Conservation (phyloP, 148 eudicot genomes). For the Heliosperma pusillum region DNA sequence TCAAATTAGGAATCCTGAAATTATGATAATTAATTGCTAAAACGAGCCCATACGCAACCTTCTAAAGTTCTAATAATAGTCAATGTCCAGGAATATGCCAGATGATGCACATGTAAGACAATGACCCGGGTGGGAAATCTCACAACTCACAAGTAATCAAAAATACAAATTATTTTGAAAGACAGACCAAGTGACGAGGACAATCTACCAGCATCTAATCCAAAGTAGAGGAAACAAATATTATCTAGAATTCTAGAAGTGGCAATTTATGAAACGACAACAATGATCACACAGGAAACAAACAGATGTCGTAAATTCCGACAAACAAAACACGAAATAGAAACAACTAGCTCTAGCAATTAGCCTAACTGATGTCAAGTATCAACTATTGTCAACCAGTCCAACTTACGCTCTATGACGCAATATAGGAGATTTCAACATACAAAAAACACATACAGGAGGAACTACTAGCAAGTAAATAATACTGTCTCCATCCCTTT, state of each 20-base stretch:
- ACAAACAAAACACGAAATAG: background rate
- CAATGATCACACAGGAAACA: background rate
- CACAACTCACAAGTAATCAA: slow-evolving; percentile 9
- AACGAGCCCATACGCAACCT: background rate
- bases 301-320: background rate
- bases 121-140: slow-evolving; percentile 7
- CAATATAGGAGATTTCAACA: background rate
- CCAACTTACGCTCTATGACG: background rate
- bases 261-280: background rate
- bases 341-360: background rate
- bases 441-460: background rate
- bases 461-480: background rate
- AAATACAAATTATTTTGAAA: background rate
- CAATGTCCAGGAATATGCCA: background rate
- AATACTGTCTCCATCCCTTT: background rate
- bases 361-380: background rate
- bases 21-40: background rate
- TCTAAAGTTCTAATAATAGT: background rate
- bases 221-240: background rate
- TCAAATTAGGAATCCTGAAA: background rate
- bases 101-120: background rate
- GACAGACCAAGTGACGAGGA: slow-evolving; percentile 8
- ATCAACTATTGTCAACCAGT: background rate
- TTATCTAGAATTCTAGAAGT: background rate
- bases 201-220: slow-evolving; percentile 11